A percentile compares a stretch with the other conserved stretches of the same genome.
These are phyloP conservation scores for Chalara sp. DNA, from an alignment of 2,329 filamentous ascomycete genomes.

Conservation along the genomic window DNA sequence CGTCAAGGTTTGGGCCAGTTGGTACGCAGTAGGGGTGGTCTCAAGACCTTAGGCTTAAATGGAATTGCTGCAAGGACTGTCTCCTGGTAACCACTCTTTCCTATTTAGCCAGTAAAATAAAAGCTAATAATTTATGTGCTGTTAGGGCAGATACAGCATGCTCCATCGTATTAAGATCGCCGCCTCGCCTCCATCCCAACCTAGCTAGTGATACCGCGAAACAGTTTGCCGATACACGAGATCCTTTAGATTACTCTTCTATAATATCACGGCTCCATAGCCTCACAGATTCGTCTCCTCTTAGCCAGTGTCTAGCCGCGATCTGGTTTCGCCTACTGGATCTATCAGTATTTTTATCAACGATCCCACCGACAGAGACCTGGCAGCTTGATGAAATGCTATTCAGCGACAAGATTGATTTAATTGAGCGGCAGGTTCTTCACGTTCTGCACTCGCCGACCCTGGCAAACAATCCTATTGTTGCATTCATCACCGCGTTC, in stretches of 20 bases:
- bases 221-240: constrained; percentile 1
- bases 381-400: constrained; percentile 2
- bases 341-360: constrained; percentile 2
- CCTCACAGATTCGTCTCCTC: not conserved
- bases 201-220: not conserved
- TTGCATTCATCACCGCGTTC: constrained; percentile 7
- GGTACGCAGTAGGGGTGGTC: constrained; percentile 3
- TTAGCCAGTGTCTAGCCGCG: not conserved
- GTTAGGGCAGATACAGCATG: constrained; percentile 6
- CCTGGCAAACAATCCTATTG: not conserved
- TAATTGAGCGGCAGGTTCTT: constrained; percentile 2
- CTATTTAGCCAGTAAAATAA: not conserved
- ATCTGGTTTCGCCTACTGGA: constrained; percentile 9
- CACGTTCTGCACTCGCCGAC: not conserved
- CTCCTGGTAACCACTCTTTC: constrained; percentile 3
- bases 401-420: constrained; percentile 8
- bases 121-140: not conserved
- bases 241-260: not conserved
- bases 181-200: constrained; percentile 1
- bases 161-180: constrained; percentile 1
- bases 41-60: constrained; percentile 5
- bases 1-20: constrained; percentile 5
- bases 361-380: too few species aligned
- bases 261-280: constrained; percentile 1
- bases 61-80: constrained; percentile 2